phyloP scores from a whole-genome alignment of 148 eudicot species.

The Rhododendron griersonianum region DNA sequence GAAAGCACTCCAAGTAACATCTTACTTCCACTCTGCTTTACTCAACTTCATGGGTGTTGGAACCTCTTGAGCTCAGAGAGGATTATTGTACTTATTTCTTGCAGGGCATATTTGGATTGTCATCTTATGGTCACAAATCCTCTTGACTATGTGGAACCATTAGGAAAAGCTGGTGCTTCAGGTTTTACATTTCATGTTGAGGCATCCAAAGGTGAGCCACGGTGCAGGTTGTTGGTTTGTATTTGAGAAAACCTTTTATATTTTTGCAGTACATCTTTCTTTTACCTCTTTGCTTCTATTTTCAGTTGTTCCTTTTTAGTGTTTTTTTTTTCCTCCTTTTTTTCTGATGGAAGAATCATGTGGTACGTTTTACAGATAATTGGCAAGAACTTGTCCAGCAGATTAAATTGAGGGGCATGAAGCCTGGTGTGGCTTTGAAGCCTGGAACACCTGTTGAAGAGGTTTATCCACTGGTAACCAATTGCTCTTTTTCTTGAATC shows the following conservation, averaged over 20 bases:
- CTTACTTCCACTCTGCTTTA: conserved; percentile 2
- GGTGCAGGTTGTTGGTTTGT: not conserved
- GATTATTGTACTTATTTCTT: not conserved
- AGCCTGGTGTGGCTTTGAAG: conserved; percentile 84
- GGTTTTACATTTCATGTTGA: conserved; percentile 98
- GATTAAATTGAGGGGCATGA: conserved; percentile 83
- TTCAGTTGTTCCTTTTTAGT: not conserved
- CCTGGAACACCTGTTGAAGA: conserved; percentile 91
- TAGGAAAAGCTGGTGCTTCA: conserved; percentile 98
- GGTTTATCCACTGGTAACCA: conserved; percentile 74
- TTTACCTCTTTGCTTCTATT: not conserved
- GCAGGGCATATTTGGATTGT: conserved; percentile 93
- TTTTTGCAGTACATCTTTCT: not conserved
- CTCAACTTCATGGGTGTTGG: not conserved
- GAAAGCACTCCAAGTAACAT: conserved; percentile 83
- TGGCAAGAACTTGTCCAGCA: conserved; percentile 79
- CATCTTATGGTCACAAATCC: conserved; percentile 99
- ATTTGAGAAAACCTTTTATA: not conserved
- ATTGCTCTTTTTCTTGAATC: not conserved
- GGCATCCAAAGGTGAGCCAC: conserved; percentile 62
- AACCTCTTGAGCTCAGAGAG: not conserved
- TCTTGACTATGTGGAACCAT: conserved; percentile 77
- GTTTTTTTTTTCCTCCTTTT: not conserved
- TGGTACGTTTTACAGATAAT: conserved; percentile 48
- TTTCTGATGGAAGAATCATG: not conserved